phyloP scores from a whole-genome alignment of 352 stramenopile genomes.

The Paralagenidium karlingii region DNA sequence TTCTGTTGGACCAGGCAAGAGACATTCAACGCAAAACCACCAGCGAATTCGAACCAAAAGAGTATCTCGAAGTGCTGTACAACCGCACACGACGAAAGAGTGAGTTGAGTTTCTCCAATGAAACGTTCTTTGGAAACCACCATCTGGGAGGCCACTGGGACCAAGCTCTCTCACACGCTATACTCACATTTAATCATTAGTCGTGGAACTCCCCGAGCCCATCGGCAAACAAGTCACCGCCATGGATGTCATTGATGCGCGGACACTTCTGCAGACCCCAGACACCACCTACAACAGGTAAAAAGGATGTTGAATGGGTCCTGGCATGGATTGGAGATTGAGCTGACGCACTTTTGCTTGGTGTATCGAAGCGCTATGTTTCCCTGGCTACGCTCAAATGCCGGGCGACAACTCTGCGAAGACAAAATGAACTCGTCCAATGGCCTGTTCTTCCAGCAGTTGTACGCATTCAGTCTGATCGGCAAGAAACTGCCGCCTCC shows the following conservation, averaged over 20 bases:
- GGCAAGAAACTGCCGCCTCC: slow-evolving; percentile 34
- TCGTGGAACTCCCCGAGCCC: slow-evolving; percentile 52
- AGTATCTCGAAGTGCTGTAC: slow-evolving; percentile 72
- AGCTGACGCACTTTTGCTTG: not conserved
- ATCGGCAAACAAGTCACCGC: slow-evolving; percentile 45
- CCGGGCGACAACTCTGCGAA: slow-evolving; percentile 23
- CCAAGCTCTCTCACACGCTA: not conserved
- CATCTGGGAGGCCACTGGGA: no score
- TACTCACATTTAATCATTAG: slow-evolving; percentile 6
- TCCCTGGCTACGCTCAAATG: slow-evolving; percentile 56
- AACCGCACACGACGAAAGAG: slow-evolving; percentile 49
- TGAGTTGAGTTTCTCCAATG: not conserved
- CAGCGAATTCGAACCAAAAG: slow-evolving; percentile 14
- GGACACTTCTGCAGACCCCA: slow-evolving; percentile 47
- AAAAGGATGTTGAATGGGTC: not conserved
- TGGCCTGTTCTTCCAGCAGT: slow-evolving; percentile 74
- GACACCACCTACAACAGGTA: slow-evolving; percentile 45
- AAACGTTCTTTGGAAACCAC: no score
- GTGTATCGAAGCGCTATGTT: slow-evolving; percentile 38
- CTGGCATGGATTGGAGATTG: not conserved
- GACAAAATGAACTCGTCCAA: slow-evolving; percentile 53
- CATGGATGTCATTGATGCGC: slow-evolving; percentile 73
- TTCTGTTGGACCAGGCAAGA: slow-evolving; percentile 64
- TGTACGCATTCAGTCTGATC: slow-evolving; percentile 72
- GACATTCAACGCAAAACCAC: slow-evolving; percentile 53